Base-by-base conservation (phyloP, 1,284 basidiomycete species). In the Anthracocystis panici-leucophaei region DNA sequence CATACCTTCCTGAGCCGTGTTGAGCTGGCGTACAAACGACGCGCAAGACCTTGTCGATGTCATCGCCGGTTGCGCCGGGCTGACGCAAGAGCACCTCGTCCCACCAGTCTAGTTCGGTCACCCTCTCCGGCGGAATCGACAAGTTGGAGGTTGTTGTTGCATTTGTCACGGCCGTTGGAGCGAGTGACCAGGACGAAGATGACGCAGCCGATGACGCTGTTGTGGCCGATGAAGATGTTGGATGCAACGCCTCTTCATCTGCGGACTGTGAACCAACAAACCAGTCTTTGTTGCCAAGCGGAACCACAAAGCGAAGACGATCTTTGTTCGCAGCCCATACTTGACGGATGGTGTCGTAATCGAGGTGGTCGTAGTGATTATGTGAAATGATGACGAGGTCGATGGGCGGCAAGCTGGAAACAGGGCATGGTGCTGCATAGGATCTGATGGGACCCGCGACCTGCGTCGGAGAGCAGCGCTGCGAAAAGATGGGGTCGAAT, bases 281-380 rank as follows among this genome's bases (percentile, higher is more conserved):
- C 81, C 82, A 84, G 0, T 54, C 68, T 58, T 77, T 79, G 65
- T 81, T 80, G 14, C 82, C 82, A 2, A 84, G 70, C 21, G 83
- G 83, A 5, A 80, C 81, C 33, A 82, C 42, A 52, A 84, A 84
- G 31, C 77, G 72, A 10, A 82, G 29, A 8, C 66, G 54, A 9
- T 65, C 65, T 12, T 40, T 48, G 50, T 79, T 78, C 11, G 44
- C 54, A 18, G 60, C 41, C 82, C 82, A 83, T 6, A 84, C 62
- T 35, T 73, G 62, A 5, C 48, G 51, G 44, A 84, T 78, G 8
- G 81, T 81, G 20, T 74, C 58, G 33, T 66, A 70, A 58, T 84
- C 83, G 21, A 84, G 66, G 58, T 84, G 83, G 40, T 84, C 83
- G 59, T 82, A 84, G 62, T 84, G 83, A 27, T 80, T 81, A 69